A percentile compares a stretch with the other conserved stretches of the same genome.
phyloP scores from a whole-genome alignment of 768 basidiomycete species.

The Amanita rubescens region DNA sequence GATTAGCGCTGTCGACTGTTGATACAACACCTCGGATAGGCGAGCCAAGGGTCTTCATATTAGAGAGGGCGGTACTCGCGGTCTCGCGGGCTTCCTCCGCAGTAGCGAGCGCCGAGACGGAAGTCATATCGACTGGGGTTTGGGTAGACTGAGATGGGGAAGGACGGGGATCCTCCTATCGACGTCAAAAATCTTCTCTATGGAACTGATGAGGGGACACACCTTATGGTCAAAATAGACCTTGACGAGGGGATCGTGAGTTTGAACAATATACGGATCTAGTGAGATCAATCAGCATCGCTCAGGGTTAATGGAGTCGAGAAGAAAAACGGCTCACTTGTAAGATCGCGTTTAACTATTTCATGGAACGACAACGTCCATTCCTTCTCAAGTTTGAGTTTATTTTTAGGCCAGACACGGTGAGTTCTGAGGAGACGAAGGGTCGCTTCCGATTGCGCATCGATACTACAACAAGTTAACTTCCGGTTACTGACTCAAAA shows the following conservation, averaged over 20 bases:
- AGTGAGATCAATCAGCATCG: not conserved
- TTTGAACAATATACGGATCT: not conserved
- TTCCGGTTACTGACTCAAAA: not conserved
- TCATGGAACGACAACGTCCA: not conserved
- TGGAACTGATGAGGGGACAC: not conserved
- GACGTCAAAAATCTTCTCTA: not conserved
- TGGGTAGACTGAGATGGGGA: not conserved
- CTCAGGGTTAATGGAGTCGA: not conserved
- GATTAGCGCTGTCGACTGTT: not conserved
- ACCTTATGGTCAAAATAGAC: not conserved
- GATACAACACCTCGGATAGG: not conserved
- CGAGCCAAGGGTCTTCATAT: not conserved
- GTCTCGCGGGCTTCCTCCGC: not conserved
- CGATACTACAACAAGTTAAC: not conserved
- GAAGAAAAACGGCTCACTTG: not conserved
- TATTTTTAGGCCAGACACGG: not conserved
- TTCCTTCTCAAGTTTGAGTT: not conserved
- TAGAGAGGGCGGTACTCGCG: not conserved
- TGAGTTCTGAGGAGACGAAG: not conserved
- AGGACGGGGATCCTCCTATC: too few relatives aligned
- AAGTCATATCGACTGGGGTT: not conserved
- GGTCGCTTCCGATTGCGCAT: too few relatives aligned
- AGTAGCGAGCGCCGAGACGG: not conserved
- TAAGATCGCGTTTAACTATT: not conserved
- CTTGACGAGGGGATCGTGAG: not conserved